These are phyloP conservation scores for Fusarium abutilonis DNA, from an alignment of 2,329 filamentous ascomycete genomes.

Conservation along the genomic window DNA sequence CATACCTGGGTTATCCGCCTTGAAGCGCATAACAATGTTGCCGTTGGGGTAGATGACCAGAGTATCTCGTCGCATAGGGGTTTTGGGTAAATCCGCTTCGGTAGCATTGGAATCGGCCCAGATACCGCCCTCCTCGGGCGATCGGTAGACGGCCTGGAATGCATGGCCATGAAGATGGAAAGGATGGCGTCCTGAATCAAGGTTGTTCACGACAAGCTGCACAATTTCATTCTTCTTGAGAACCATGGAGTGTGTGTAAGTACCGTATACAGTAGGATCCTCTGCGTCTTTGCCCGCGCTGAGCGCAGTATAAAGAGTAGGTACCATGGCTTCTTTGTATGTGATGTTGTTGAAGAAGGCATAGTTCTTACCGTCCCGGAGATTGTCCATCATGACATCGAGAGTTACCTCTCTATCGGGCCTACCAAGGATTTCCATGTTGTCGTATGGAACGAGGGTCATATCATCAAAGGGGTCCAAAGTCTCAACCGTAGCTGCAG, in stretches of 20 bases:
- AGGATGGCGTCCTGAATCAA: constrained; percentile 75
- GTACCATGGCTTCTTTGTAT: constrained; percentile 78
- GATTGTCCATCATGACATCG: constrained; percentile 69
- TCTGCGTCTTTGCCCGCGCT: constrained; percentile 67
- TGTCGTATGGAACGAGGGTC: constrained; percentile 74
- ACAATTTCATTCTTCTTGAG: constrained; percentile 73
- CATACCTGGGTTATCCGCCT: constrained; percentile 71
- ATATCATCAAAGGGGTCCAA: constrained; percentile 80
- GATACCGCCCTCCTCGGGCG: constrained; percentile 64
- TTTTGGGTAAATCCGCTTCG: constrained; percentile 60
- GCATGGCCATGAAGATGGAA: constrained; percentile 83
- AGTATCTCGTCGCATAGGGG: constrained; percentile 76
- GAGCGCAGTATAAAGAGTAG: constrained; percentile 80
- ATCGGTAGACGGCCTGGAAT: constrained; percentile 75
- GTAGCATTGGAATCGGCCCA: constrained; percentile 57
- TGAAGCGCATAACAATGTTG: constrained; percentile 74
- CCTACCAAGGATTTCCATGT: constrained; percentile 66
- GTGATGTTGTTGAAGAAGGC: constrained; percentile 82
- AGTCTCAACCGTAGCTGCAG: constrained; percentile 65
- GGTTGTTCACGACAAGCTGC: constrained; percentile 79
- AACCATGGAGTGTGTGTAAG: constrained; percentile 72
- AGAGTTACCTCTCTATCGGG: constrained; percentile 73
- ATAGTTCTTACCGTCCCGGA: constrained; percentile 68
- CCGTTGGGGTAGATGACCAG: constrained; percentile 72
- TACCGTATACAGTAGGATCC: constrained; percentile 71